A percentile compares a stretch with the other conserved stretches of the same genome.
Conservation (phyloP, 306 rosid species). For the Quercus engelmannii region DNA sequence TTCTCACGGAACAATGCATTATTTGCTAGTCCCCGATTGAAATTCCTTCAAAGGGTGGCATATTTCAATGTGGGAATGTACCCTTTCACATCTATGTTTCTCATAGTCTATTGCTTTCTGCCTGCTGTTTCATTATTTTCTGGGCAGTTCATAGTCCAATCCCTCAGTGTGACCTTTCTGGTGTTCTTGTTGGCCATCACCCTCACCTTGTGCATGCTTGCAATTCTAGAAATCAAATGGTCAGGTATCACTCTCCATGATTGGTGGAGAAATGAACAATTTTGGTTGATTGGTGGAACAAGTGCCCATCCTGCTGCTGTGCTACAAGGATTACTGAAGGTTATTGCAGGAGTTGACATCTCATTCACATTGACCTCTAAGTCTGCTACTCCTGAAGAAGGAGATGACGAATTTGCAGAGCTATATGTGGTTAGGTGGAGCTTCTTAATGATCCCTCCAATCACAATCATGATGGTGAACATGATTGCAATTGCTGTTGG, state of each 20-base stretch:
- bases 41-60: constrained; percentile 78
- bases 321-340: constrained; percentile 75
- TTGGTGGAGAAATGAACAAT: constrained; percentile 92
- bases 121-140: constrained; percentile 78
- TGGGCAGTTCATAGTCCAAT: constrained; percentile 77
- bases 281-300: constrained; percentile 87
- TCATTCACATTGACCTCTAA: constrained; percentile 82
- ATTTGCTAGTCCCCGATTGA: constrained; percentile 73
- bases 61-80: constrained; percentile 88
- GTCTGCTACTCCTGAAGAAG: constrained; percentile 68
- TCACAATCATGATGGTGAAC: constrained; percentile 84
- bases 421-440: constrained; percentile 82
- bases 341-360: constrained; percentile 82
- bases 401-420: constrained; percentile 77
- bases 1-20: constrained; percentile 78
- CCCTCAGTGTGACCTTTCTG: constrained; percentile 58
- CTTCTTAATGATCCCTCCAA: constrained; percentile 82
- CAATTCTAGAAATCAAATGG: constrained; percentile 80
- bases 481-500: constrained; percentile 74
- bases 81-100: constrained; percentile 84
- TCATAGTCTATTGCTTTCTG: constrained; percentile 71
- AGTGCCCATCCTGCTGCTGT: constrained; percentile 91
- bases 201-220: constrained; percentile 66
- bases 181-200: constrained; percentile 68
- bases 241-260: constrained; percentile 79